These are phyloP conservation scores for Auricularia cornea DNA, from an alignment of 768 basidiomycete genomes.

Conservation along the genomic window DNA sequence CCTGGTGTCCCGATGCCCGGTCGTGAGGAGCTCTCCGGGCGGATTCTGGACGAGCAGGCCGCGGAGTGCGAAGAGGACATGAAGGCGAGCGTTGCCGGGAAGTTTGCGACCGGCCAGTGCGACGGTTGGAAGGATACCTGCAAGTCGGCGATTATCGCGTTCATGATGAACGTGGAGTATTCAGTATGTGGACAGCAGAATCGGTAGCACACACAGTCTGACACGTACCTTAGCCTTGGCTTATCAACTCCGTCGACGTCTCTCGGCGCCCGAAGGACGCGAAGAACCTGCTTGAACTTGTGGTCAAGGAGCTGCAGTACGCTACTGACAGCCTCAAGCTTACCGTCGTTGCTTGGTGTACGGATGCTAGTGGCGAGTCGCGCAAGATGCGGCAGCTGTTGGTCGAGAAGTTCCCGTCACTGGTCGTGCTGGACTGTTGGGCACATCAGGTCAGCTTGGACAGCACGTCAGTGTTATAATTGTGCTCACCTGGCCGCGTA, in stretches of 20 bases:
- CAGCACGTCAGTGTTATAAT: too few species aligned
- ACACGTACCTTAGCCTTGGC: too few species aligned
- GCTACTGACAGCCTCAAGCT: constrained; percentile 12
- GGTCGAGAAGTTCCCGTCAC: background rate
- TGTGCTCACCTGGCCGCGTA: constrained; percentile 10
- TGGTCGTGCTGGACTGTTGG: constrained; percentile 12
- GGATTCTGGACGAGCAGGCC: constrained; percentile 2
- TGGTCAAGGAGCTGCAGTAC: constrained; percentile 18
- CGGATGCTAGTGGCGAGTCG: constrained; percentile 15
- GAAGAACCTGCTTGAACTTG: constrained; percentile 15
- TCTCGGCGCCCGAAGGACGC: constrained; percentile 24
- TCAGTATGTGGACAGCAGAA: too few species aligned
- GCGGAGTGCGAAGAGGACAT: background rate
- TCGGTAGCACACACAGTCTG: too few species aligned
- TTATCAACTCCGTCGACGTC: too few species aligned
- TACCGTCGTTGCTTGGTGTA: constrained; percentile 16
- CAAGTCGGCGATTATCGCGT: constrained; percentile 16
- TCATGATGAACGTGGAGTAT: constrained; percentile 19
- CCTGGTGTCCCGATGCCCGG: constrained; percentile 9
- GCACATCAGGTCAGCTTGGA: constrained; percentile 11
- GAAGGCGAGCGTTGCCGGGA: background rate
- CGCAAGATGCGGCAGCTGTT: background rate
- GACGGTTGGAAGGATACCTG: constrained; percentile 18
- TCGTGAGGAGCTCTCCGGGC: constrained; percentile 7
- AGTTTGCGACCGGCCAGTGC: constrained; percentile 4